A percentile compares a stretch with the other conserved stretches of the same genome.
Conservation (phyloP, 176 grass and related monocot genomes). For the Alopecurus myosuroides region DNA sequence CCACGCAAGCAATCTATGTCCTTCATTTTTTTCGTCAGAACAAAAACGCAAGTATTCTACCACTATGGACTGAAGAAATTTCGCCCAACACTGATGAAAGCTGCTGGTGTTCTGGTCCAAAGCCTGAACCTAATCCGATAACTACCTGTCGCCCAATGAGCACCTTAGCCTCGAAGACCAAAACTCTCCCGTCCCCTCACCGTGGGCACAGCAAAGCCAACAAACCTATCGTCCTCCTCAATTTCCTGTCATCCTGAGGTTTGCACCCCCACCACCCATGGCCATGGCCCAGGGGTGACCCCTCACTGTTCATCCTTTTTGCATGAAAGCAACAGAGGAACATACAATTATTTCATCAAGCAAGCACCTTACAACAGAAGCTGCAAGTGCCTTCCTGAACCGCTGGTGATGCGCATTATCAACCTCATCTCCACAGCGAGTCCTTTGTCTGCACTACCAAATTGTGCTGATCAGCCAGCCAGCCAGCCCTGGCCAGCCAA, state of each 20-base stretch:
- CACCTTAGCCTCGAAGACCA: not conserved
- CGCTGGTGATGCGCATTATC: not conserved
- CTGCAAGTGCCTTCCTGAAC: not conserved
- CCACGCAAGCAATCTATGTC: too few species aligned
- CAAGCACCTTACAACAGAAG: not conserved
- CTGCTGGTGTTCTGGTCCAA: too few species aligned
- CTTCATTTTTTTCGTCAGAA: too few species aligned
- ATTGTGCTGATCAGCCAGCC: not conserved
- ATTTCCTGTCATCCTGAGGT: not conserved
- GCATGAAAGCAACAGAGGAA: not conserved
- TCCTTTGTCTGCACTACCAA: not conserved
- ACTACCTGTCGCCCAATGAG: not conserved
- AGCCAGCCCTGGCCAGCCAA: too few species aligned
- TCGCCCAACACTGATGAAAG: too few species aligned
- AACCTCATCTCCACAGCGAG: not conserved
- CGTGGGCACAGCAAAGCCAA: not conserved
- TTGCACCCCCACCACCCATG: not conserved
- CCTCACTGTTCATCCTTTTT: not conserved
- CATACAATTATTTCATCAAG: not conserved
- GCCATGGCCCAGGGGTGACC: not conserved
- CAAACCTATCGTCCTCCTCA: not conserved
- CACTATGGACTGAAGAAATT: too few species aligned
- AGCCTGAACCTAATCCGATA: not conserved
- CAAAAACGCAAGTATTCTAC: too few species aligned
- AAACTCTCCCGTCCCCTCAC: not conserved